Evolutionary conservation across 2,329 filamentous ascomycete genomes (phyloP).

Genomic region (Cladophialophora immunda): DNA sequence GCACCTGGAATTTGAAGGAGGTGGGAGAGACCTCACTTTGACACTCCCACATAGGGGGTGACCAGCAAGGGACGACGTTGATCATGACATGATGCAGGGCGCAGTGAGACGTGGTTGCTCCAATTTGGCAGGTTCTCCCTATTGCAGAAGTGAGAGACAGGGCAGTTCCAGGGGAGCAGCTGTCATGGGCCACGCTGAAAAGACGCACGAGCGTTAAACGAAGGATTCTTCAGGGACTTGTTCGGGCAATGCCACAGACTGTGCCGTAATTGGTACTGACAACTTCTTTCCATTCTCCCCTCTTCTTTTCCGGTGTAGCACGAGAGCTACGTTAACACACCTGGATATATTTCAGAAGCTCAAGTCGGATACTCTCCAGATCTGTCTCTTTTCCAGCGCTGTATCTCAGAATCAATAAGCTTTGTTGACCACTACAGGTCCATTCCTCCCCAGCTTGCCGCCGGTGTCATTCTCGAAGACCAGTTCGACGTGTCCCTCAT

Average conservation of each 20-base stretch:
- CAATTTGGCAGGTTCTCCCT: too few species aligned
- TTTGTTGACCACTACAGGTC: conserved; percentile 1
- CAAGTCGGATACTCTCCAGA: background rate
- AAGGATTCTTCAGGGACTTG: background rate
- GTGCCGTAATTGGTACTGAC: background rate
- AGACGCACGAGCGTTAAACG: background rate
- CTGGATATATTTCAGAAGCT: background rate
- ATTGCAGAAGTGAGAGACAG: too few species aligned
- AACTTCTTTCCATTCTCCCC: background rate
- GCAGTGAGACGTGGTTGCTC: too few species aligned
- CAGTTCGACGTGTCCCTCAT: background rate
- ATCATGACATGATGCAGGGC: too few species aligned
- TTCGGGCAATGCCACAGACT: too few species aligned
- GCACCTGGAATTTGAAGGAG: background rate
- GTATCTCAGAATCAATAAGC: background rate
- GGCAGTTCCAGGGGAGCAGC: too few species aligned
- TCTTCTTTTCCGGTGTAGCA: background rate
- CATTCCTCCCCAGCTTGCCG: background rate
- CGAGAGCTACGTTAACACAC: background rate
- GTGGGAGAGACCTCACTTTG: background rate
- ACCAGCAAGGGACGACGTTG: too few species aligned
- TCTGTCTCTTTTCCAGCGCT: background rate
- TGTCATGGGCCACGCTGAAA: too few species aligned
- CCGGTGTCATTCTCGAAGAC: background rate
- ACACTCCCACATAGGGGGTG: too few species aligned